Base-by-base conservation (phyloP, 371 early-diverging fungal species). In the Sporodiniella umbellata region DNA sequence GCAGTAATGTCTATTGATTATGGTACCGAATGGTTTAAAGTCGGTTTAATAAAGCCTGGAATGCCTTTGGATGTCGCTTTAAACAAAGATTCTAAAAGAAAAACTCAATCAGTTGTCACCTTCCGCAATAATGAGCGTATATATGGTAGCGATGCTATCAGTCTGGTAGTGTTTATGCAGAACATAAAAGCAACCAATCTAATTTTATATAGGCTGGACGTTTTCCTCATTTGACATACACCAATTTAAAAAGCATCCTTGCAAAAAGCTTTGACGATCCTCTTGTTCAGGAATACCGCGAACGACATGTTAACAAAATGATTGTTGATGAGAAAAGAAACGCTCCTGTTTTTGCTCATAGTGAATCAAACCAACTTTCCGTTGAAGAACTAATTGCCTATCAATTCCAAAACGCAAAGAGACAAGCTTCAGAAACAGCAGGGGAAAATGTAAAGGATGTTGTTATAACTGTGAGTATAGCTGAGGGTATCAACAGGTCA, bases 11-110 rank as follows among this genome's bases (percentile, higher is more conserved):
- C 95, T 12, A 92, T 98, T 63, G 99, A 98, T 68, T 93, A 88
- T 64, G 99, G 99, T 46, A 86, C 92, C 0, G 94, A 96, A 51
- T 96, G 95, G 94, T 89, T 95, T 70, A 96, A 96, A 58, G 89
- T 95, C 19, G 92, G 91, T 6, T 72, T 97, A 44, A 93, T 95
- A 56, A 92, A 92, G 57, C 88, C 95, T 8, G 94, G 95, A 12
- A 86, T 86, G 18, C 88, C 93, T 12, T 71, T 96, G 21, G 97
- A 97, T 56, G 82, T 96, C 45, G 97, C 95, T 8, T 84, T 98
- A 46, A 97, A 96, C 70, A 76, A 89, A 49, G 98, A 96, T 54
- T 94, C 95, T 19, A 95, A 96, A 64, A 79, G 99, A 38, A 96
- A 96, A 72, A 96, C 98, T 0, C 84, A 83, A 42, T 72, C 93